Evolutionary conservation across 306 rosid genomes (phyloP), one percentile per base, ranked within the genome.

Genomic region (Citrullus mucosospermus): DNA sequence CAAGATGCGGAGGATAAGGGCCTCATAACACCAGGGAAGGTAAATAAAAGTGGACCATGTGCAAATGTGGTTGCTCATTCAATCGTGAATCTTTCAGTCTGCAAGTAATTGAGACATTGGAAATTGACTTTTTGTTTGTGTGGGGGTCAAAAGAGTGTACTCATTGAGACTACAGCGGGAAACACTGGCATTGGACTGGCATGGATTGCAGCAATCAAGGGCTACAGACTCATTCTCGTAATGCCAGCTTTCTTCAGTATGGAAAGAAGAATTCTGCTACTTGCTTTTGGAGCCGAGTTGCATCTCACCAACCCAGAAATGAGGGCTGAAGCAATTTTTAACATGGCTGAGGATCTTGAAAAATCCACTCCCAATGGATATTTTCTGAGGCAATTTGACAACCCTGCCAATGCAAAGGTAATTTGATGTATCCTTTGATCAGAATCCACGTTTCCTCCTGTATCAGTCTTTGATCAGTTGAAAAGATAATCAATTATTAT

Each of bases 101-200:
- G 34, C 66, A 16, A 16, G 50, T 41, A 43, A 50, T 28, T 25
- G 12, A 28, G 48, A 44, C 50, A 39, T 51, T 65, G 30, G 36
- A 17, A 25, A 62, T 20, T 14, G 69, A 34, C 20, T 41, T 80
- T 50, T 53, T 84, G 39, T 69, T 78, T 44, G 55, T 77, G 80
- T 65, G 71, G 16, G 70, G 4, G 71, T 22, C 50, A 36, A 22
- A 67, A 92, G 98, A 90, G 90, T 80, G 83, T 88, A 43, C 91
- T 92, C 28, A 79, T 92, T 78, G 97, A 94, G 92, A 46, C 82
- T 5, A 94, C 98, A 11, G 78, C 93, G 68, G 97, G 97, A 39
- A 94, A 92, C 80, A 94, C 96, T 0, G 98, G 98, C 75, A 90
- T 94, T 81, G 96, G 90, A 22, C 79, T 94, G 86, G 96, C 97